These are phyloP conservation scores for Claviceps africana DNA, from an alignment of 2,329 filamentous ascomycete genomes.

Conservation along the genomic window DNA sequence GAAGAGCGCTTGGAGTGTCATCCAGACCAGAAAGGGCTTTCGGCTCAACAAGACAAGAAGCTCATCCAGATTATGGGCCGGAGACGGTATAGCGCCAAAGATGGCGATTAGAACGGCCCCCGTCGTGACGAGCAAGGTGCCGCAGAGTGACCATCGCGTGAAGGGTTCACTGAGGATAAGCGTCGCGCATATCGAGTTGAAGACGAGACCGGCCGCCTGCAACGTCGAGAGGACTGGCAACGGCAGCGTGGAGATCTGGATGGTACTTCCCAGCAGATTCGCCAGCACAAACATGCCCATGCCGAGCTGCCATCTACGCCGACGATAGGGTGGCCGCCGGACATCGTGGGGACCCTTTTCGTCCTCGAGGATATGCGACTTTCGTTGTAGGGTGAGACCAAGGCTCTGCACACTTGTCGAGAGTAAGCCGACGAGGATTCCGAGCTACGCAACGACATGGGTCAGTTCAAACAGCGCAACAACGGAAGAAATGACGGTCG, in stretches of 20 bases:
- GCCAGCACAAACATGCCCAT: slow-evolving; percentile 96
- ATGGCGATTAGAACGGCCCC: slow-evolving; percentile 87
- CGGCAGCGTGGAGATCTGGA: slow-evolving; percentile 92
- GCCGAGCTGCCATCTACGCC: slow-evolving; percentile 88
- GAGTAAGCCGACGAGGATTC: slow-evolving; percentile 81
- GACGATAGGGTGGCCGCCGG: slow-evolving; percentile 73
- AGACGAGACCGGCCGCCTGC: slow-evolving; percentile 90
- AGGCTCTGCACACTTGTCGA: slow-evolving; percentile 93
- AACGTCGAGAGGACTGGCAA: slow-evolving; percentile 88
- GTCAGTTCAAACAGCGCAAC: background rate
- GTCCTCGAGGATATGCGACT: slow-evolving; percentile 96
- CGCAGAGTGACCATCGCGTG: slow-evolving; percentile 81
- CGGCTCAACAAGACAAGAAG: slow-evolving; percentile 62
- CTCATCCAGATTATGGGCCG: slow-evolving; percentile 75
- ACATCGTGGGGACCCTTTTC: slow-evolving; percentile 70
- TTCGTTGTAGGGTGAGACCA: slow-evolving; percentile 88
- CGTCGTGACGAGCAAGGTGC: slow-evolving; percentile 72
- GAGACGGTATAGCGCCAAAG: slow-evolving; percentile 87
- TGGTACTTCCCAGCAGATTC: slow-evolving; percentile 86
- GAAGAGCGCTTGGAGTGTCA: slow-evolving; percentile 62
- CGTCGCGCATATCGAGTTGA: slow-evolving; percentile 96
- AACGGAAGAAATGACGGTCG: too few species aligned
- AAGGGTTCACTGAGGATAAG: slow-evolving; percentile 87
- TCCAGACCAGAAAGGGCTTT: slow-evolving; percentile 74
- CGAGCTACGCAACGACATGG: slow-evolving; percentile 43